These are phyloP conservation scores for Alternaria sp. DNA, from an alignment of 2,329 filamentous ascomycete species.

Conservation along the genomic window DNA sequence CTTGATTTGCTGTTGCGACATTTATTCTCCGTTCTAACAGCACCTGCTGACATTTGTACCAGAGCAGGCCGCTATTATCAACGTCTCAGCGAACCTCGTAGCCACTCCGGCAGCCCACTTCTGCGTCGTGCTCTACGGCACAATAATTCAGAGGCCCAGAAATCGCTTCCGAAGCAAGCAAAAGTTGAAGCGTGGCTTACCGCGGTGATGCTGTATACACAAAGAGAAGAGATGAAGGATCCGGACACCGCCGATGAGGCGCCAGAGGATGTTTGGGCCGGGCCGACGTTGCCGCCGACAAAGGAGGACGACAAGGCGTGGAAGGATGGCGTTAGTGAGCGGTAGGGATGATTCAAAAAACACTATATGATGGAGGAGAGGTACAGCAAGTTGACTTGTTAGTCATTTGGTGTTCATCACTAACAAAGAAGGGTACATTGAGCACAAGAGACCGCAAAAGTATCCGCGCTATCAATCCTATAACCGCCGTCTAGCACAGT, in stretches of 20 bases:
- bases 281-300: not conserved
- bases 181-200: slow-evolving; percentile 5
- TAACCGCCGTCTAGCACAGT: too few species aligned
- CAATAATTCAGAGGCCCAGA: not conserved
- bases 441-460: too few species aligned
- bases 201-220: not conserved
- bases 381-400: not conserved
- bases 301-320: not conserved
- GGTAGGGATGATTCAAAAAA: not conserved
- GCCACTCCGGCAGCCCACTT: not conserved
- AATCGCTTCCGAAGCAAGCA: not conserved
- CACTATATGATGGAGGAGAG: not conserved
- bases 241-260: not conserved
- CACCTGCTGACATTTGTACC: not conserved
- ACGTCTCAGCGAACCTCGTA: not conserved
- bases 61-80: not conserved
- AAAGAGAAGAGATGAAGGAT: not conserved
- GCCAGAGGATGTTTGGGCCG: not conserved
- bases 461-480: too few species aligned
- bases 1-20: not conserved
- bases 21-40: not conserved
- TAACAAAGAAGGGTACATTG: not conserved
- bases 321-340: not conserved
- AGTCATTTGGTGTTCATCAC: not conserved
- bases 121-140: not conserved